Evolutionary conservation across 164 flowering plant genomes (phyloP), one percentile per base, ranked within the genome.

Genomic region (Kingdonia uniflora): DNA sequence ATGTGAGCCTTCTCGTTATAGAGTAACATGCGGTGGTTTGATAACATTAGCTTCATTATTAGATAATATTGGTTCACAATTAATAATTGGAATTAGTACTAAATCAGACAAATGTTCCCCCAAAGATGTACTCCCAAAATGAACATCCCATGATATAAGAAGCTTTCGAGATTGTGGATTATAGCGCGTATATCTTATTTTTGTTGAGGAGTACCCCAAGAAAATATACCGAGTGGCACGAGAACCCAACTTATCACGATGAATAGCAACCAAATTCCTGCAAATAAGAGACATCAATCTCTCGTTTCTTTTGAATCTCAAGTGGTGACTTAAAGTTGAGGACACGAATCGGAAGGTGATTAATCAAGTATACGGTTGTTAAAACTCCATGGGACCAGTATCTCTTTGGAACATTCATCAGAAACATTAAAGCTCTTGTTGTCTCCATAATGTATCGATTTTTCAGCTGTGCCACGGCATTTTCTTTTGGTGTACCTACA

Each of bases 351-450:
- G 38, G 52, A 14, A 49, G 19, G 6, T 19, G 19, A 49, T 49
- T 49, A 3, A 49, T 49, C 33, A 25, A 25, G 16, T 49, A 24
- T 1, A 12, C n/a, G n/a, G 52, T 14, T 1, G 52, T 49, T 12
- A 49, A 25, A 8, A 49, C 52, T 11, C 35, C 52, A 49, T 49
- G 52, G 5, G 52, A 49, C 52, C 33, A 23, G 15, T 23, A 49
- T 15, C 33, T 20, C 26, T 49, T 49, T 24, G 37, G 37, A 24
- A 25, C 37, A 25, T 49, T 13, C 35, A 49, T 49, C 3, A 14
- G 38, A 49, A 49, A 23, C 52, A 49, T 49, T 13, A 49, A 19
- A 1, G 19, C 52, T 25, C 52, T 13, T 20, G 50, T 21, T 1
- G 5, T 6, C 22, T 46, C 29, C 22, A 46, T 20, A 19, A 46